Percentiles rank a stretch among this genome's conserved stretches.
Conservation (phyloP, 345 rosid genomes). For the Balakata baccata region DNA sequence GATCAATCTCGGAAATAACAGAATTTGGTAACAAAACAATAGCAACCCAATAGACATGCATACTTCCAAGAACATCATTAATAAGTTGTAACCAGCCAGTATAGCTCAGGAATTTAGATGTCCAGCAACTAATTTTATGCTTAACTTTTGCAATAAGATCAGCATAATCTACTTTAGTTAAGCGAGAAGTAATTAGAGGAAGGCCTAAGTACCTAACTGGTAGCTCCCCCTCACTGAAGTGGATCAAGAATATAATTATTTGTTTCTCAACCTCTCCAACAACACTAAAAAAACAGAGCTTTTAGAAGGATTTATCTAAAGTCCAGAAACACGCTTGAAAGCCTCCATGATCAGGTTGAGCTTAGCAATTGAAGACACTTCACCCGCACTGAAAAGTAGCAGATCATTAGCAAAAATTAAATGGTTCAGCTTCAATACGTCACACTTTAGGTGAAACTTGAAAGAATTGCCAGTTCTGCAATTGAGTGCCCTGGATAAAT, state of each 20-base stretch:
- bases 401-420: not conserved
- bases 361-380: not conserved
- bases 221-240: not conserved
- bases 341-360: too few relatives aligned
- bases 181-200: not conserved
- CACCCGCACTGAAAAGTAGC: not conserved
- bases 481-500: not conserved
- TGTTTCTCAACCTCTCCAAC: not conserved
- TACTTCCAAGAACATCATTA: not conserved
- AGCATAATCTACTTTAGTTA: not conserved
- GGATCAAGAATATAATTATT: not conserved
- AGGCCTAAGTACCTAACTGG: not conserved
- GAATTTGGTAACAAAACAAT: not conserved
- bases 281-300: not conserved
- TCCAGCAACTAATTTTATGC: not conserved
- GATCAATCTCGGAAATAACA: not conserved
- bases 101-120: not conserved
- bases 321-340: not conserved
- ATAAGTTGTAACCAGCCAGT: not conserved
- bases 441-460: not conserved
- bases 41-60: not conserved
- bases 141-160: not conserved
- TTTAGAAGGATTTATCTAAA: not conserved
- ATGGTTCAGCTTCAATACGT: not conserved
- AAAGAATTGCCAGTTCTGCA: not conserved